Conservation (phyloP, 1,284 basidiomycete species). For the Ganoderma lingzhi region DNA sequence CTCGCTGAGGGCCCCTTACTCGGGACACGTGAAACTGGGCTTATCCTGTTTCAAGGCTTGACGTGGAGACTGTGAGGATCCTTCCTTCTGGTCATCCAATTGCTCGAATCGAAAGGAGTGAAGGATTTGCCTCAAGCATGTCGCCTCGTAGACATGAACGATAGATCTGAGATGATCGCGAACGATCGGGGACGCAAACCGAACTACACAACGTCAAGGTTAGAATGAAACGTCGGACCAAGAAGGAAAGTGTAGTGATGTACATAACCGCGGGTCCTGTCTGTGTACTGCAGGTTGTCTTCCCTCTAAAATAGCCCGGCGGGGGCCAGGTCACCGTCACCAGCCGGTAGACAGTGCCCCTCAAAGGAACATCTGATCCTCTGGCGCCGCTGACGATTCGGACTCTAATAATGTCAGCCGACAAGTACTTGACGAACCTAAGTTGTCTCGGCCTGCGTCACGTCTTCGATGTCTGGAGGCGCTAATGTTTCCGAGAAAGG, state of each 20-base stretch:
- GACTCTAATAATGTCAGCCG: neutral
- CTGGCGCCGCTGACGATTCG: neutral
- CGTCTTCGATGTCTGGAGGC: neutral
- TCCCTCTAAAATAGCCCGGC: neutral
- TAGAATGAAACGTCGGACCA: neutral
- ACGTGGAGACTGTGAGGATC: neutral
- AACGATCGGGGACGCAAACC: neutral
- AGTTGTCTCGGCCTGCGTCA: neutral
- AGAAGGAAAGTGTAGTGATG: slow-evolving; percentile 5
- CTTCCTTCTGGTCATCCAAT: neutral
- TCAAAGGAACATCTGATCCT: neutral
- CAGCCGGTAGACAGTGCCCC: neutral
- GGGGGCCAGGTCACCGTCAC: neutral
- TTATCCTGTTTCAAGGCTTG: neutral
- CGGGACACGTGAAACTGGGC: neutral
- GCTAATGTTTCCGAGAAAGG: neutral
- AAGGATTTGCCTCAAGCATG: neutral
- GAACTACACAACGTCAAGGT: slow-evolving; percentile 3
- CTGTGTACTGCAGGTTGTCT: neutral
- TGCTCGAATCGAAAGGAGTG: neutral
- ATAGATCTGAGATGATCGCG: slow-evolving; percentile 3
- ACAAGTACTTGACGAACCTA: neutral
- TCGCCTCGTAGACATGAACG: neutral
- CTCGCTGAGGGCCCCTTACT: neutral
- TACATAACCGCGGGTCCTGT: neutral